Percentiles rank a stretch among this genome's conserved stretches.
Conservation (phyloP, 192 early-diverging fungal species). For the Spizellomyces punctatus region DNA sequence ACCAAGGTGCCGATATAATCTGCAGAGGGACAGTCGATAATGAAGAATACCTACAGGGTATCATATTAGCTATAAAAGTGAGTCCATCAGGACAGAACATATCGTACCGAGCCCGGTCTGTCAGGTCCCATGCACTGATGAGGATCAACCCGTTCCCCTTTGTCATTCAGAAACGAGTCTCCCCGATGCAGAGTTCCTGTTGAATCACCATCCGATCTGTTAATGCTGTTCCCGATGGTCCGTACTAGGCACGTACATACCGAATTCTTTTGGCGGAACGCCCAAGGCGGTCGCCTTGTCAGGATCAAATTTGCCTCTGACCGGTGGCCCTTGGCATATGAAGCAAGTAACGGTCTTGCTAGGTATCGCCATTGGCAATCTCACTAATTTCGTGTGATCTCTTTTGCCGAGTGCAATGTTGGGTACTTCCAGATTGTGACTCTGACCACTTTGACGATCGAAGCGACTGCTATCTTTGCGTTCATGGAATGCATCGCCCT, state of each 20-base stretch:
- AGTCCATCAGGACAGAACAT: neutral
- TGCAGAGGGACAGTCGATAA: slow-evolving; percentile 41
- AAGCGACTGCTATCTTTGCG: neutral
- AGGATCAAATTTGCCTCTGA: slow-evolving; percentile 80
- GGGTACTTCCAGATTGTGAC: neutral
- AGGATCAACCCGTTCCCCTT: slow-evolving; percentile 70
- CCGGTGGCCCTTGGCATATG: slow-evolving; percentile 72
- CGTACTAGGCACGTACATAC: slow-evolving; percentile 52
- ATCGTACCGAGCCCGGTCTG: slow-evolving; percentile 59
- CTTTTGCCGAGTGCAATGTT: neutral
- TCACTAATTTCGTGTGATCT: slow-evolving; percentile 11
- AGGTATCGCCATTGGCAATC: slow-evolving; percentile 55
- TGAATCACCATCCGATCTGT: slow-evolving; percentile 50
- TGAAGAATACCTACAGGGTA: slow-evolving; percentile 32
- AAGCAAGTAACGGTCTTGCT: slow-evolving; percentile 61
- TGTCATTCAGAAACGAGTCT: slow-evolving; percentile 55
- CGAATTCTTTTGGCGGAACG: slow-evolving; percentile 61
- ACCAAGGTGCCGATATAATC: slow-evolving; percentile 31
- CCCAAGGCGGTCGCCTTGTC: slow-evolving; percentile 68
- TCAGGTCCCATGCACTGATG: slow-evolving; percentile 65
- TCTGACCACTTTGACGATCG: neutral
- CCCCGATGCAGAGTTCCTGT: slow-evolving; percentile 61
- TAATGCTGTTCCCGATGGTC: slow-evolving; percentile 14
- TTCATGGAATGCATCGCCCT: neutral
- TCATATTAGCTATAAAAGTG: neutral